Conservation (phyloP, 2,329 filamentous ascomycete species). For the Calonectria hawksworthii region DNA sequence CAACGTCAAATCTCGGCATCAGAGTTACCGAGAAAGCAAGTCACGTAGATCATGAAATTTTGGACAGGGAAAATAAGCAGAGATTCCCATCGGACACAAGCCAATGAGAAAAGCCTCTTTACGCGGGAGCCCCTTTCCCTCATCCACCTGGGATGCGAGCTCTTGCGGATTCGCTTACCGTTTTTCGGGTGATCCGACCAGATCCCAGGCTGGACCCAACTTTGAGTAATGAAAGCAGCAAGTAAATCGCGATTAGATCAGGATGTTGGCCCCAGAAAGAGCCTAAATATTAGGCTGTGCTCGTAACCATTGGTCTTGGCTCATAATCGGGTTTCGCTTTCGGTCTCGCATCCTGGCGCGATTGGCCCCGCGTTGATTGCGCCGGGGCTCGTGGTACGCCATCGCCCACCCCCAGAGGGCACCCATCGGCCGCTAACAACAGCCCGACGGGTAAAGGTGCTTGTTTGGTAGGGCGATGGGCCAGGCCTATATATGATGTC, state of each 20-base stretch:
- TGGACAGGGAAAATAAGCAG: neutral
- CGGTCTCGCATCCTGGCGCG: neutral
- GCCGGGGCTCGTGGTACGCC: neutral
- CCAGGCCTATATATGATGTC: neutral
- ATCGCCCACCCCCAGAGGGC: neutral
- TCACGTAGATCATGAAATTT: neutral
- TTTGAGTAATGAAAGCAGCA: neutral
- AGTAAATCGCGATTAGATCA: constrained; percentile 7
- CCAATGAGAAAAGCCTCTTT: neutral
- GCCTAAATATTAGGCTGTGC: neutral
- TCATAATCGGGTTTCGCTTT: neutral
- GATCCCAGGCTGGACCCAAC: neutral
- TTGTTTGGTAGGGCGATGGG: neutral
- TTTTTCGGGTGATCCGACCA: constrained; percentile 11
- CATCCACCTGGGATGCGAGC: neutral
- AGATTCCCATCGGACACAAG: neutral
- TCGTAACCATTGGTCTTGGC: constrained; percentile 2
- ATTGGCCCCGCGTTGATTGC: neutral
- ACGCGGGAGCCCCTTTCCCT: neutral
- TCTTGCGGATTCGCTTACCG: neutral
- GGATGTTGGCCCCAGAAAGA: neutral
- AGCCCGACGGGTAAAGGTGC: neutral
- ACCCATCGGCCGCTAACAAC: neutral
- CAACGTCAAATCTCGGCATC: constrained; percentile 3
- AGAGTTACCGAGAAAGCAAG: neutral